Percentiles rank a stretch among this genome's conserved stretches.
These are phyloP conservation scores for Exophiala lecanii-corni DNA, from an alignment of 2,329 filamentous ascomycete genomes.

Conservation along the genomic window DNA sequence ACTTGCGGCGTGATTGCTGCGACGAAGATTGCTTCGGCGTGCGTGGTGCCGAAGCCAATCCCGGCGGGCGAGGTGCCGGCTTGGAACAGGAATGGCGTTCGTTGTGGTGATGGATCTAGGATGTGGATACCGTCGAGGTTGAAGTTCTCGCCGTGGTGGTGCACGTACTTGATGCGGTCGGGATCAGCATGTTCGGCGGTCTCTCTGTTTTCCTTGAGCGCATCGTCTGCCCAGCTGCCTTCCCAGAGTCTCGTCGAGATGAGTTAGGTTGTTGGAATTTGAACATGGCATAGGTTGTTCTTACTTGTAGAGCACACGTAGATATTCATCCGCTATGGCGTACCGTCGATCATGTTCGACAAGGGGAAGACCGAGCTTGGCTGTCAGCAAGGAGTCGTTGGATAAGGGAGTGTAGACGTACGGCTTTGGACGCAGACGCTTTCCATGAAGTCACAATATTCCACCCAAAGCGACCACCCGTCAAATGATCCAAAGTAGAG, in stretches of 20 bases:
- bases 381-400: no score
- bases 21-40: slow-evolving; percentile 59
- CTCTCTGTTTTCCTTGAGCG: slow-evolving; percentile 50
- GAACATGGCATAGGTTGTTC: slow-evolving; percentile 4
- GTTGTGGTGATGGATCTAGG: slow-evolving; percentile 53
- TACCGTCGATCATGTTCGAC: slow-evolving; percentile 56
- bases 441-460: slow-evolving; percentile 64
- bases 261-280: no score
- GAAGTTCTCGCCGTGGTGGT: slow-evolving; percentile 54
- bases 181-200: slow-evolving; percentile 57
- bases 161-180: slow-evolving; percentile 55
- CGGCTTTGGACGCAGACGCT: no score
- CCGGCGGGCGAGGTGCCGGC: slow-evolving; percentile 57
- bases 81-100: slow-evolving; percentile 56
- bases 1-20: slow-evolving; percentile 49
- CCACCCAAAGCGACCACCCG: slow-evolving; percentile 58
- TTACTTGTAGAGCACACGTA: slow-evolving; percentile 59
- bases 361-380: no score
- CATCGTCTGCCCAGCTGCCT: slow-evolving; percentile 55
- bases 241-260: slow-evolving; percentile 46
- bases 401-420: no score
- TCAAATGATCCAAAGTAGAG: slow-evolving; percentile 59
- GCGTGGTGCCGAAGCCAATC: slow-evolving; percentile 51
- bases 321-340: slow-evolving; percentile 57
- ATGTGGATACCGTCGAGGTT: slow-evolving; percentile 43